Conservation (phyloP, 805 yeast species). For the Starmera pachycereana region DNA sequence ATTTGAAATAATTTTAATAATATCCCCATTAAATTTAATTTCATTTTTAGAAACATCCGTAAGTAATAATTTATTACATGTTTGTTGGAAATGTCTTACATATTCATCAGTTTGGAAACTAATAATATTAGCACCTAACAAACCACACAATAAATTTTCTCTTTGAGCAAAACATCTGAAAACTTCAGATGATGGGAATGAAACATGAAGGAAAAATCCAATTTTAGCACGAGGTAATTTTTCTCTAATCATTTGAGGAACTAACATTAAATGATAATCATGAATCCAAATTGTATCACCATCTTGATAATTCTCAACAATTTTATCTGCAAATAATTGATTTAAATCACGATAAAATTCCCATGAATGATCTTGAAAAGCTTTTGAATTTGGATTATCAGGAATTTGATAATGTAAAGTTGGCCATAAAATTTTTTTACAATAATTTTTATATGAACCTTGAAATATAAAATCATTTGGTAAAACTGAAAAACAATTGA, state of each 20-base stretch:
- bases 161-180: constrained; percentile 91
- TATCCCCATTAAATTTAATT: constrained; percentile 48
- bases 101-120: constrained; percentile 91
- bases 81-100: constrained; percentile 87
- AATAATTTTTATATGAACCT: constrained; percentile 86
- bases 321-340: constrained; percentile 67
- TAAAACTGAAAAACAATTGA: constrained; percentile 53
- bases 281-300: constrained; percentile 88
- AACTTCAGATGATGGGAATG: constrained; percentile 93
- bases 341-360: constrained; percentile 68
- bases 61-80: constrained; percentile 72
- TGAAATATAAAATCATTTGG: constrained; percentile 73
- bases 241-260: constrained; percentile 75
- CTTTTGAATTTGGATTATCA: constrained; percentile 86
- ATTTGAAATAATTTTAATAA: constrained; percentile 43
- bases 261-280: constrained; percentile 83
- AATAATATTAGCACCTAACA: constrained; percentile 81
- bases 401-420: constrained; percentile 91
- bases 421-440: constrained; percentile 96
- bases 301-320: constrained; percentile 54
- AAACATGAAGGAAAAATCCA: constrained; percentile 86
- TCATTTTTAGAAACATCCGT: constrained; percentile 69
- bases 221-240: constrained; percentile 74
- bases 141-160: constrained; percentile 62
- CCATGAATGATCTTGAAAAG: constrained; percentile 95